Evolutionary conservation across 164 flowering plant species (phyloP), one percentile per base, ranked within the genome.

Genomic region (Aristolochia californica): DNA sequence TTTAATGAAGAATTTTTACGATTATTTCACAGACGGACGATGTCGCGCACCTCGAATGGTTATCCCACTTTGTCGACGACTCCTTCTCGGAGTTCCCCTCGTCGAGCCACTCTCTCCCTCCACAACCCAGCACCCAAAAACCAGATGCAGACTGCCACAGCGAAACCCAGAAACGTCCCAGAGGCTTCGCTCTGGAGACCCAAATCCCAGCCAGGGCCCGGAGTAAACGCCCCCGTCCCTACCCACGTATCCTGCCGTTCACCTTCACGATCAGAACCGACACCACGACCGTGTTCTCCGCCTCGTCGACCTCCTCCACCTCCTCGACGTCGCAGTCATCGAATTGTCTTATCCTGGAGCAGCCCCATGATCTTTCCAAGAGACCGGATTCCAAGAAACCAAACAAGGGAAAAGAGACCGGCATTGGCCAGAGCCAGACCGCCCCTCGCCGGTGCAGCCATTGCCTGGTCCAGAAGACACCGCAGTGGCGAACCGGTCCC

Each of bases 401-500:
- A 17, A 76, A 76, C 65, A 74, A 71, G 70, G 77, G 55, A 59
- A 83, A 70, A 74, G 50, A 72, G 64, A 26, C 64, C 66, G 62
- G 66, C 49, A 17, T 30, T 45, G 47, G 51, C 40, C 20, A 45
- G 62, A 18, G 13, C 66, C 56, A 55, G 74, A 21, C 66, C 63
- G 23, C 12, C 45, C 24, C 63, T 30, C 63, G 87, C 5, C 66
- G 83, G 67, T 89, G 97, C 60, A 87, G 78, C 45, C 97, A 89
- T 38, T 89, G 97, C 56, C 82, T 70, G 24, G 87, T 82, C 15
- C 84, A 83, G 62, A 84, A 83, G 66, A 89, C 97, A 12, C 97
- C 97, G 0, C 97, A 89, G 63, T 89, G 97, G 97, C 71, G 97
- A 66, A 69, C 88, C 72, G 97, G 97, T 45, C 97, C 97, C 13